Evolutionary conservation across 1,139 yeast species (phyloP), one percentile per base, ranked within the genome.

Genomic region (Yamadazyma atlantica): DNA sequence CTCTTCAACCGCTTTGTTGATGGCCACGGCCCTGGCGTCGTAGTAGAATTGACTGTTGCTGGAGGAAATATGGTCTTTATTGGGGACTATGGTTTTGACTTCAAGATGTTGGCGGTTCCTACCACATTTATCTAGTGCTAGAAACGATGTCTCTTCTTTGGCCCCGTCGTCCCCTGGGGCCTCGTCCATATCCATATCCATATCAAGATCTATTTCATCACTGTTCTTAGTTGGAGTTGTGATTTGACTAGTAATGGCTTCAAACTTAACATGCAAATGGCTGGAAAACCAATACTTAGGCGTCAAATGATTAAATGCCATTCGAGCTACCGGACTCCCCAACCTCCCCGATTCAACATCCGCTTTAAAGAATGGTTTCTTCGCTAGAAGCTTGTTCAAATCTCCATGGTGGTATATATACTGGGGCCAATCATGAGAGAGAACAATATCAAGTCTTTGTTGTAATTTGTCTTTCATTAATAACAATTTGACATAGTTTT

Each of bases 371-470:
- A 73, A 85, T 0, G 85, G 88, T 57, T 94, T 92, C 17, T 51
- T 46, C 19, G 55, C 57, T 21, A 92, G 50, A 13, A 92, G 62
- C 26, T 50, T 45, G 0, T 54, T 42, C 9, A 69, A 32, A 51
- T 86, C 60, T 0, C 97, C 98, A 55, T 75, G 62, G 13, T 78
- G 64, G 33, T 75, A 86, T 13, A 89, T 80, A 2, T 87, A 87
- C 34, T 73, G 80, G 0, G 99, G 99, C 99, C 99, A 92, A 62
- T 92, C 99, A 58, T 92, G 99, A 33, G 86, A 77, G 40, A 90
- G 44, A 52, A 84, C 64, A 1, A 86, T 56, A 51, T 82, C 88
- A 25, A 55, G 43, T 6, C n/a, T 8, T 14, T 26, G 15, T 7
- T 44, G 44, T 18, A 49, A 50, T 3, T 33, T 29, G 15, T 27